Percentiles rank a stretch among this genome's conserved stretches.
Conservation (phyloP, 2,329 filamentous ascomycete species). For the Sclerotinia sclerotiorum region DNA sequence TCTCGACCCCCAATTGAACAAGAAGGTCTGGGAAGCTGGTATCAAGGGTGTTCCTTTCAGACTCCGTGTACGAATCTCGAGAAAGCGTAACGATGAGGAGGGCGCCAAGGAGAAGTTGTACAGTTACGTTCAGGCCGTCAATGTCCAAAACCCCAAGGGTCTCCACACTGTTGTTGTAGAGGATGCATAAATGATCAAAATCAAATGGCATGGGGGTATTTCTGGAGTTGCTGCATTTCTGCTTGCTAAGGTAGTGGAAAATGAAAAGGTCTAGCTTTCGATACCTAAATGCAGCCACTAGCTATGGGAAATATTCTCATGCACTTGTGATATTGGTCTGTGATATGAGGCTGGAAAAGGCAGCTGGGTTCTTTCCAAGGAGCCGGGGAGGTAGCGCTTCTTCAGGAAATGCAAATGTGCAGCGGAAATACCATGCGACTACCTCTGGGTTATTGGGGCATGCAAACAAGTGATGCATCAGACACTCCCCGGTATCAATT, state of each 20-base stretch:
- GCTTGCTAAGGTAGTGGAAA: slow-evolving; percentile 37
- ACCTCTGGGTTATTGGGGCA: neutral
- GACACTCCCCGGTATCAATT: slow-evolving; percentile 3
- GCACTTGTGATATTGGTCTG: slow-evolving; percentile 22
- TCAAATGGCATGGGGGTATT: slow-evolving; percentile 33
- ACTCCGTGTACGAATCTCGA: slow-evolving; percentile 95
- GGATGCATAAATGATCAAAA: slow-evolving; percentile 52
- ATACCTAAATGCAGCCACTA: slow-evolving; percentile 23
- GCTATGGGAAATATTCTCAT: slow-evolving; percentile 17
- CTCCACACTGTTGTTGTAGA: slow-evolving; percentile 87
- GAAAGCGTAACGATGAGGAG: slow-evolving; percentile 99
- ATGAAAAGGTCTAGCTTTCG: slow-evolving; percentile 38
- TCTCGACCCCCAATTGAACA: slow-evolving; percentile 98
- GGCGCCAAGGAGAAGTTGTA: slow-evolving; percentile 99
- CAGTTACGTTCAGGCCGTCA: slow-evolving; percentile 99
- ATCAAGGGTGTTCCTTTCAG: slow-evolving; percentile 99
- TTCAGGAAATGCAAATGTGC: neutral
- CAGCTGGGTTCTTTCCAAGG: neutral
- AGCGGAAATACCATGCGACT: slow-evolving; percentile 10
- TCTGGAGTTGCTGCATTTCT: slow-evolving; percentile 40
- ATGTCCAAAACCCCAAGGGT: slow-evolving; percentile 99
- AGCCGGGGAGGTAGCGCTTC: neutral
- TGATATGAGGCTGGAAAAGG: slow-evolving; percentile 19
- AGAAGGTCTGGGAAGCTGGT: slow-evolving; percentile 99
- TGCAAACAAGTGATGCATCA: slow-evolving; percentile 20